Evolutionary conservation across 306 rosid species (phyloP), one percentile per base, ranked within the genome.

Genomic region (Rubus parviflorus): DNA sequence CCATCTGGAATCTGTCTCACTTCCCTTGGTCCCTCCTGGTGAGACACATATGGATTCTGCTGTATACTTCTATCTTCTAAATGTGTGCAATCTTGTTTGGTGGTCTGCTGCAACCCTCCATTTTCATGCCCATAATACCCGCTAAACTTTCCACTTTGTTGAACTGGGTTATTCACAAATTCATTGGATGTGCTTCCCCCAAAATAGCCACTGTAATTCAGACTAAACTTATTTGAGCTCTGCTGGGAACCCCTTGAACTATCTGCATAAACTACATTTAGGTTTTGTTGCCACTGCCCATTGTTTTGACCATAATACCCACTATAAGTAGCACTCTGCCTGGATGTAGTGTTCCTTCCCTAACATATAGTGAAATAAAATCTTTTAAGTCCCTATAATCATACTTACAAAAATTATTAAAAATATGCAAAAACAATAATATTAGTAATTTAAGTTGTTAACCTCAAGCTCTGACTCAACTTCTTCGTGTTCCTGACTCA

Each of bases 21-120:
- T 76, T 73, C 82, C 70, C 49, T 73, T 6, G 81, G 51, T 68
- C 81, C 78, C 66, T 68, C 88, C 49, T 52, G 64, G 86, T 40
- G 45, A 56, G 76, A 43, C 22, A 52, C 60, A 46, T 82, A 57
- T 4, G 81, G 66, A 51, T 75, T 72, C 23, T 53, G 60, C 84
- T 64, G 80, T 42, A 77, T 14, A 58, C 17, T 61, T 56, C 73
- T 70, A 62, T 61, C 70, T 72, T 54, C 69, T 73, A 71, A 76
- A 38, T 76, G 16, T 23, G 42, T 16, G 19, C 43, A 73, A 23
- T 54, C 40, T 76, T 2, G 40, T 5, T 70, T 22, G 17, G 40
- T 13, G 74, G 66, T 69, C 61, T 78, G 81, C 86, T 58, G 75
- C 37, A 53, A 45, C 74, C 40, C 68, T 72, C 79, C 80, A 81